Evolutionary conservation across 1,139 yeast genomes (phyloP).

Genomic region (Pichia sp.): DNA sequence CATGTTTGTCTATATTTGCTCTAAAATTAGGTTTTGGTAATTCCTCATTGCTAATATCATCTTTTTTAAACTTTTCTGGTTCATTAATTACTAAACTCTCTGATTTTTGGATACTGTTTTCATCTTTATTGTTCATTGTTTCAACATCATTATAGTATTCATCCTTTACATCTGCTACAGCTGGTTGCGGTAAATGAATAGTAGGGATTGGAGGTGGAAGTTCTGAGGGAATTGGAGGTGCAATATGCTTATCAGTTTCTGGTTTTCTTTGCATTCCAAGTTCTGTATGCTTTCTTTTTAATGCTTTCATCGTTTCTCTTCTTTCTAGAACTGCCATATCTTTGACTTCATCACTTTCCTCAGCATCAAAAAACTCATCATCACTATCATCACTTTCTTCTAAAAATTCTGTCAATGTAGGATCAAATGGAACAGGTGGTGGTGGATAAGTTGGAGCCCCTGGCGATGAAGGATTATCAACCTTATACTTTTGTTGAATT

Average conservation of each 20-base stretch:
- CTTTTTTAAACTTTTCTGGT: constrained; percentile 2
- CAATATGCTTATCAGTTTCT: neutral
- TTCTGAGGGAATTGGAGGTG: constrained; percentile 4
- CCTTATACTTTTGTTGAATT: constrained; percentile 1
- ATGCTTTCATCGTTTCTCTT: constrained; percentile 12
- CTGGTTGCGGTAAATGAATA: neutral
- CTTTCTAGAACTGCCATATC: constrained; percentile 18
- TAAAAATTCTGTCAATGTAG: constrained; percentile 27
- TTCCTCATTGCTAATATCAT: constrained; percentile 1
- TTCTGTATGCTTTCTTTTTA: neutral
- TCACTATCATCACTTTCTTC: constrained; percentile 59
- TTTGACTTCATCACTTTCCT: constrained; percentile 51
- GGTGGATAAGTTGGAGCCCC: constrained; percentile 10
- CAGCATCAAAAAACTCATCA: constrained; percentile 92
- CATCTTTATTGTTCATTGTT: neutral
- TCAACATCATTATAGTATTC: neutral
- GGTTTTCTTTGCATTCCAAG: neutral
- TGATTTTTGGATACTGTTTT: constrained; percentile 1
- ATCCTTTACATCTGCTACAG: neutral
- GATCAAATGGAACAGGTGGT: constrained; percentile 15
- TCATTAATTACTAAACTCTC: neutral
- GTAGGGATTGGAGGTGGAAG: constrained; percentile 6
- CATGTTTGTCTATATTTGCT: constrained; percentile 16
- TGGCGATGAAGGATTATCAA: neutral
- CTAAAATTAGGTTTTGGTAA: constrained; percentile 3